Percentiles rank a stretch among this genome's conserved stretches.
These are phyloP conservation scores for Colletotrichum tropicicola DNA, from an alignment of 2,329 filamentous ascomycete species.

Conservation along the genomic window DNA sequence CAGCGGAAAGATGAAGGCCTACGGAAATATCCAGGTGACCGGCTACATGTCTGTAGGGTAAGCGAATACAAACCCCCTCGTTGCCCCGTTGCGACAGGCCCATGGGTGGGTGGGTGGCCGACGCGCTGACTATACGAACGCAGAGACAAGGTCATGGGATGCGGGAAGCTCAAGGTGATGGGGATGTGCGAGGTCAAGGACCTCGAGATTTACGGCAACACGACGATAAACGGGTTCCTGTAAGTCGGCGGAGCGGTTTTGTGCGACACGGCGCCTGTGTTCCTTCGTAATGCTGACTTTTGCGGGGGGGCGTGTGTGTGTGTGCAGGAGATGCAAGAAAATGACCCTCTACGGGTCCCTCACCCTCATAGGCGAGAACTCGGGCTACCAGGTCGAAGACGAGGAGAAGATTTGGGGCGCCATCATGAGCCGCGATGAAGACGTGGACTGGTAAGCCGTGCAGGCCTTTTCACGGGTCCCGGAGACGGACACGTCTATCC, in stretches of 20 bases:
- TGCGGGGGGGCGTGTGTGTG: too few species aligned
- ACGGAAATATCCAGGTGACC: slow-evolving; percentile 53
- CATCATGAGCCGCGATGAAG: slow-evolving; percentile 50
- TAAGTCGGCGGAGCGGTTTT: slow-evolving; percentile 42
- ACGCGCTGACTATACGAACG: background rate
- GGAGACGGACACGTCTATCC: background rate
- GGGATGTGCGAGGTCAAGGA: slow-evolving; percentile 52
- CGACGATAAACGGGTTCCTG: slow-evolving; percentile 55
- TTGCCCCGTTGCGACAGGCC: too few species aligned
- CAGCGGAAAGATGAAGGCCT: slow-evolving; percentile 55
- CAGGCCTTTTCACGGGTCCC: background rate
- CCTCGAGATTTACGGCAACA: slow-evolving; percentile 57
- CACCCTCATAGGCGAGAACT: slow-evolving; percentile 54
- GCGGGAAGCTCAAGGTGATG: slow-evolving; percentile 53
- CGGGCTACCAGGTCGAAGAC: slow-evolving; percentile 52
- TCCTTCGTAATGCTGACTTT: background rate
- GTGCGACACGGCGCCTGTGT: too few species aligned
- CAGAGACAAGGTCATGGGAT: slow-evolving; percentile 56
- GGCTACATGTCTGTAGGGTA: slow-evolving; percentile 50
- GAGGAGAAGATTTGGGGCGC: slow-evolving; percentile 53
- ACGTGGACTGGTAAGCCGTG: slow-evolving; percentile 48
- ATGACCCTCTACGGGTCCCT: slow-evolving; percentile 56
- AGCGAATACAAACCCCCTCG: slow-evolving; percentile 13
- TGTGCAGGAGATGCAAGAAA: slow-evolving; percentile 48
- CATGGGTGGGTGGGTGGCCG: too few species aligned